phyloP scores from a whole-genome alignment of 495 filamentous ascomycete genomes.

The Durotheca rogersii region DNA sequence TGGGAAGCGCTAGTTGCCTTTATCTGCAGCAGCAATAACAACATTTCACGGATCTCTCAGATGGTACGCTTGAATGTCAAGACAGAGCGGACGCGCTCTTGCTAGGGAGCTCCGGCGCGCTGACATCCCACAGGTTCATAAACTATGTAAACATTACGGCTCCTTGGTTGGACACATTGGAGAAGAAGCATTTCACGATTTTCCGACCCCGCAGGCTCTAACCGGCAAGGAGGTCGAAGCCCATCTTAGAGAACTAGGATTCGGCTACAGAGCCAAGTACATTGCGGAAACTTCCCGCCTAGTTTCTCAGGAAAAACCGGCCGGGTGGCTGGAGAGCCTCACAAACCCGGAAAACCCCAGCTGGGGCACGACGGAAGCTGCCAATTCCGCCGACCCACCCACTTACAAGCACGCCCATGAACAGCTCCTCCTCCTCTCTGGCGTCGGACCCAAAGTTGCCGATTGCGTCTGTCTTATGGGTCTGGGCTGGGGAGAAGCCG shows the following conservation, averaged over 20 bases:
- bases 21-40: constrained; percentile 99
- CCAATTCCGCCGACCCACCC: constrained; percentile 4
- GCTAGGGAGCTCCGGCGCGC: background rate
- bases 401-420: constrained; percentile 79
- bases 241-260: constrained; percentile 78
- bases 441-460: constrained; percentile 94
- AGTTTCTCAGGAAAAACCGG: constrained; percentile 61
- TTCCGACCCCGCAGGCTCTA: constrained; percentile 73
- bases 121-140: constrained; percentile 60
- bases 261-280: constrained; percentile 93
- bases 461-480: constrained; percentile 98
- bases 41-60: constrained; percentile 89
- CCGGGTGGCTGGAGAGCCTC: constrained; percentile 74
- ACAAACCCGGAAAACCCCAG: constrained; percentile 73
- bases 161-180: constrained; percentile 69
- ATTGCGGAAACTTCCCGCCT: constrained; percentile 81
- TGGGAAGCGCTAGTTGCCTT: constrained; percentile 95
- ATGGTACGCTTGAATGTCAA: constrained; percentile 60
- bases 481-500: constrained; percentile 91
- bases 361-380: constrained; percentile 24
- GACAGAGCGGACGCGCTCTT: too few species aligned
- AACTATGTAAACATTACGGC: constrained; percentile 85
- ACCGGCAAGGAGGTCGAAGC: constrained; percentile 68
- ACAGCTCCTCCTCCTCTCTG: constrained; percentile 71
- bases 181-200: constrained; percentile 77